phyloP scores from a whole-genome alignment of 2,329 filamentous ascomycete species.

The Boeremia exigua region DNA sequence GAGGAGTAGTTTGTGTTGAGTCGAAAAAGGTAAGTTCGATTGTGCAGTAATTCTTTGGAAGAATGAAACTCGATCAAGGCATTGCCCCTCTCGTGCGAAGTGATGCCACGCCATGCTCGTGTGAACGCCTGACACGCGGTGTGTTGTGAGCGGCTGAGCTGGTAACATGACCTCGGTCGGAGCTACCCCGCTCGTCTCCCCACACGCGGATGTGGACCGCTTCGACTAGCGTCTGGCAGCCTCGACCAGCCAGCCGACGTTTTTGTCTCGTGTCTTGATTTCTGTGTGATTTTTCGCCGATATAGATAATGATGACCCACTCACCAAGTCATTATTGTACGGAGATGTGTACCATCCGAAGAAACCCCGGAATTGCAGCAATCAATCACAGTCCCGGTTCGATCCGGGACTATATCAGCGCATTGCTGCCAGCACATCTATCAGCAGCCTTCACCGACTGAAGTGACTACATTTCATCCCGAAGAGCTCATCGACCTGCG shows the following conservation, averaged over 20 bases:
- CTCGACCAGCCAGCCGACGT: background rate
- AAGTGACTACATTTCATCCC: too few species aligned
- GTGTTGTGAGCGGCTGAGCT: conserved; percentile 1
- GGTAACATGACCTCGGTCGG: conserved; percentile 16
- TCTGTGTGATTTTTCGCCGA: background rate
- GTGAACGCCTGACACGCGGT: conserved; percentile 8
- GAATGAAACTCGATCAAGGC: background rate
- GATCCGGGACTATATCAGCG: conserved; percentile 2
- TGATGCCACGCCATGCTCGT: conserved; percentile 8
- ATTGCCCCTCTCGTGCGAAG: background rate
- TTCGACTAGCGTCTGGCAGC: background rate
- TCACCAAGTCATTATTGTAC: too few species aligned
- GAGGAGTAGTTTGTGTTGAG: too few species aligned
- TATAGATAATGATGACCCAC: background rate
- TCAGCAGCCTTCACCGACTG: background rate
- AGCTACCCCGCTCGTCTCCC: conserved; percentile 6
- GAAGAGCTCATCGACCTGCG: too few species aligned
- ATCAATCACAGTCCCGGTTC: too few species aligned
- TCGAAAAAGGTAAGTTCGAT: background rate
- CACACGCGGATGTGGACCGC: conserved; percentile 5
- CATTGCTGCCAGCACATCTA: background rate
- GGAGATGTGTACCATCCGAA: too few species aligned
- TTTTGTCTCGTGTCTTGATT: too few species aligned
- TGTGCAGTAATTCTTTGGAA: too few species aligned
- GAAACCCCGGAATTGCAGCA: too few species aligned